phyloP scores from a whole-genome alignment of 345 rosid species.

The Theobroma cacao region DNA sequence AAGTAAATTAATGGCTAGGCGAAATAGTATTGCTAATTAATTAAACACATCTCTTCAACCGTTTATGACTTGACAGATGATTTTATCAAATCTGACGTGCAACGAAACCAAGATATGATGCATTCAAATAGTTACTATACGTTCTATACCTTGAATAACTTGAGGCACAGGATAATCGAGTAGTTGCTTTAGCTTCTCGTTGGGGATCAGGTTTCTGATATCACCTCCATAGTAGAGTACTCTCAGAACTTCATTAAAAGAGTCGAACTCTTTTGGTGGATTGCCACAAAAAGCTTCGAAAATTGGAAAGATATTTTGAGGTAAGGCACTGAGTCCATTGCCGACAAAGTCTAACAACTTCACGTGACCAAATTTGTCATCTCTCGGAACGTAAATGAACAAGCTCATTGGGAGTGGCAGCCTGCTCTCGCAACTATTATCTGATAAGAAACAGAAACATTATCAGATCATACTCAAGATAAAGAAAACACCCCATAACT shows the following conservation, averaged over 20 bases:
- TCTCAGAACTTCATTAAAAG: slow-evolving; percentile 46
- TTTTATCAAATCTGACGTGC: too few relatives aligned
- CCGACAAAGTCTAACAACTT: slow-evolving; percentile 68
- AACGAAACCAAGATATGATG: too few relatives aligned
- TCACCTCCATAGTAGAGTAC: slow-evolving; percentile 53
- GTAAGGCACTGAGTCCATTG: slow-evolving; percentile 47
- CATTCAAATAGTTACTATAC: too few relatives aligned
- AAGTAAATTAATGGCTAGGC: too few relatives aligned
- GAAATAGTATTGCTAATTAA: too few relatives aligned
- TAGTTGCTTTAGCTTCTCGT: slow-evolving; percentile 37
- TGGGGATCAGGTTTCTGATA: slow-evolving; percentile 32
- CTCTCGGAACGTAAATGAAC: slow-evolving; percentile 67
- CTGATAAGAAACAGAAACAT: slow-evolving; percentile 26
- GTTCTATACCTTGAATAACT: slow-evolving; percentile 72
- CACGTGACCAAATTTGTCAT: slow-evolving; percentile 67
- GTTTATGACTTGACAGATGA: too few relatives aligned
- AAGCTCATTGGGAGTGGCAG: slow-evolving; percentile 40
- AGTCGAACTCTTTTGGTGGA: slow-evolving; percentile 53
- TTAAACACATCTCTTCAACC: too few relatives aligned
- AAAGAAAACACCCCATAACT: too few relatives aligned
- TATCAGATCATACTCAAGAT: not conserved
- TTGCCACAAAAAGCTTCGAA: slow-evolving; percentile 41
- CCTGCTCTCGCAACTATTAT: slow-evolving; percentile 60
- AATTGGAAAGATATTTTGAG: slow-evolving; percentile 53
- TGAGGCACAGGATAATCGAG: slow-evolving; percentile 65